Evolutionary conservation across 179 eudicot species (phyloP), one percentile per base, ranked within the genome.

Genomic region (Beta corolliflora): DNA sequence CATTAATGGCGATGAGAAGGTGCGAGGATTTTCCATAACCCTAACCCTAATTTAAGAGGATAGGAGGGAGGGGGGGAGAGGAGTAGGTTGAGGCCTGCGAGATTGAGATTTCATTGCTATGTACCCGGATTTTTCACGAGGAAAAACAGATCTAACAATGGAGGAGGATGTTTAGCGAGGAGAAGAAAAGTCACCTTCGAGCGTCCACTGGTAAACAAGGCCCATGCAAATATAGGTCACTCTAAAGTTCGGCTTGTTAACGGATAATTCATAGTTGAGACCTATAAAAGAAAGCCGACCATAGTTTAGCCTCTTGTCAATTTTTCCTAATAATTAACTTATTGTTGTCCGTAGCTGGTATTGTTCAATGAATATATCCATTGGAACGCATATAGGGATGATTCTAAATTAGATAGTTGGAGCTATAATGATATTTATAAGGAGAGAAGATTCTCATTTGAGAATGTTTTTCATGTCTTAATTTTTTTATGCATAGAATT

Each of bases 21-120:
- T 56, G 10, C 67, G 82, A 4, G 21, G 81, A 14, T 21, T 63
- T 1, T 84, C 83, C 86, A 84, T 83, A 29, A 71, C 76, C 80
- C 76, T 81, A 81, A 81, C 79, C 79, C 79, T 80, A 65, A 54
- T 18, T 75, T 19, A 21, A 14, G 60, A 54, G 48, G 61, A 53
- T 44, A n/a, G 19, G 7, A 29, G 9, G 76, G 48, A 18, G 50
- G 11, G 36, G 7, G 69, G 13, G 48, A 19, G 71, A 11, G 9
- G 41, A 61, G 14, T 54, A 41, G 31, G 69, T n/a, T 23, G 70
- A 4, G 79, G 31, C 72, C 65, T 59, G 23, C 8, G 67, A 16
- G 56, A 59, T 36, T 36, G 41, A 4, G 45, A 56, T 52, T 80
- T 73, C 60, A 56, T 77, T 31, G 77, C 65, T 36, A 36, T 36